Evolutionary conservation across 306 rosid species (phyloP), one percentile per base, ranked within the genome.

Genomic region (Corylus avellana): DNA sequence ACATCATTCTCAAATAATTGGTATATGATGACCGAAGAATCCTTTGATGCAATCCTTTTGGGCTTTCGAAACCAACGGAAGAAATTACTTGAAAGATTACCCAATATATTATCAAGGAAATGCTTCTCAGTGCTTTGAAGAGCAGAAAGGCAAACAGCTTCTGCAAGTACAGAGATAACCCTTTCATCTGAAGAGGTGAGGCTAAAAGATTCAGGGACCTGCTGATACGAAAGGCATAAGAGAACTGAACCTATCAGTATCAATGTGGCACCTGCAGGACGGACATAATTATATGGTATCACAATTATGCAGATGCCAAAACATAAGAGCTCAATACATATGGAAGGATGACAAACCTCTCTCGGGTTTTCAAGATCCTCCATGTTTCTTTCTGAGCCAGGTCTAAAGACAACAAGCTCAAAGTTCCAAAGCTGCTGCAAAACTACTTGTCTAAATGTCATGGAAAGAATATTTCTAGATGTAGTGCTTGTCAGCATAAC

Each of bases 381-480:
- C 95, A 92, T 88, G 54, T 87, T 80, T 76, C 95, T 87, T 61
- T 88, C 93, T 18, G 91, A 88, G 76, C 97, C 98, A 7, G 97
- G 97, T 78, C 70, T 85, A 75, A 87, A 94, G 70, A 90, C 84
- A 63, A 76, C 70, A 39, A 94, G 84, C 72, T 92, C 95, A 83
- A 81, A 86, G 90, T 66, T 91, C 97, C 95, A 95, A 68, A 90
- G 87, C 81, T 88, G 90, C 75, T 84, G 86, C 85, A 95, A 83
- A 80, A 92, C 96, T 44, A 95, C 97, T 91, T 95, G 98, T 85
- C 92, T 90, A 88, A 95, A 95, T 57, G 98, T 92, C 94, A 91
- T 91, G 70, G 97, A 87, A 53, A 95, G 91, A 77, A 91, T 84
- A 79, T 92, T 89, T 78, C 74, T 86, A 39, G 97, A 87, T 2